Percentiles rank a stretch among this genome's conserved stretches.
Conservation (phyloP, 208 protist species). For the Porcisia deanei region DNA sequence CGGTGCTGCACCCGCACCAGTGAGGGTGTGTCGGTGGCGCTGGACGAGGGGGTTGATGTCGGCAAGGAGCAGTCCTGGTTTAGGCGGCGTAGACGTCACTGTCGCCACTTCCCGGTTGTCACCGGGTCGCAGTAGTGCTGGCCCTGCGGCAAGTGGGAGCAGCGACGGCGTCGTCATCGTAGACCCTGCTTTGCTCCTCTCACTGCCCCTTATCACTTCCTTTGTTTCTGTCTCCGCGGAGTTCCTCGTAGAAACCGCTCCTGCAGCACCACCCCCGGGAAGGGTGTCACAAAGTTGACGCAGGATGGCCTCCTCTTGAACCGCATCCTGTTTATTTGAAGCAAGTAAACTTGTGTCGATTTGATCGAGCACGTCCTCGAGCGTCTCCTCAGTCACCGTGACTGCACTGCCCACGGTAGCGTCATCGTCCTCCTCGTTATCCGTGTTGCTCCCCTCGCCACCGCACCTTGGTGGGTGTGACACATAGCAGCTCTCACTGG, state of each 20-base stretch:
- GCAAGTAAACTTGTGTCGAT: constrained; percentile 10
- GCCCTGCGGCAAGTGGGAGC: background rate
- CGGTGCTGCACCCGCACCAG: background rate
- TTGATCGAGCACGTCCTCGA: constrained; percentile 25
- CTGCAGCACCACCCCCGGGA: background rate
- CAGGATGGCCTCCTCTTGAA: constrained; percentile 16
- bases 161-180: background rate
- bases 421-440: constrained; percentile 6
- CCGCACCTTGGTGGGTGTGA: constrained; percentile 6
- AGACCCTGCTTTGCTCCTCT: background rate
- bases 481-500: background rate
- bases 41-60: constrained; percentile 35
- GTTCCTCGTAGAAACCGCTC: too few relatives aligned
- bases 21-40: constrained; percentile 5
- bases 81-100: background rate
- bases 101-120: background rate
- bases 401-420: constrained; percentile 15
- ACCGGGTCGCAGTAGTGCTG: background rate
- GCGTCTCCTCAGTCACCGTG: constrained; percentile 13
- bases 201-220: too few relatives aligned
- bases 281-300: background rate
- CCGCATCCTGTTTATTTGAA: background rate
- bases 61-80: constrained; percentile 20
- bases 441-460: constrained; percentile 8
- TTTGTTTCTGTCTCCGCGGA: background rate